phyloP scores from a whole-genome alignment of 306 rosid genomes.

The Ceratonia siliqua region DNA sequence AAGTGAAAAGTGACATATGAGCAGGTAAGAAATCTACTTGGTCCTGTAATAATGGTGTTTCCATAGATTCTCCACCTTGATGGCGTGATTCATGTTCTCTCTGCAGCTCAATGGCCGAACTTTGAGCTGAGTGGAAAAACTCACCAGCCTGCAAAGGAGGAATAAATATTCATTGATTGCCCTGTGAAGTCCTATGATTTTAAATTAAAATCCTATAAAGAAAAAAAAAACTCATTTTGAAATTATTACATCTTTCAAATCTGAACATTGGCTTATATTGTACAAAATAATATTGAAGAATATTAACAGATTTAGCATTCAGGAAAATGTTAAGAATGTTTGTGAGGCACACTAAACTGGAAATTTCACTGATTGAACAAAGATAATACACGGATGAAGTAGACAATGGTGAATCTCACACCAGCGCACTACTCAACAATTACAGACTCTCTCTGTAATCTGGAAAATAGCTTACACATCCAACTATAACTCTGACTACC shows the following conservation, averaged over 20 bases:
- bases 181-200: constrained; percentile 13
- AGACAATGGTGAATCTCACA: no score
- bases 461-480: no score
- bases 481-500: no score
- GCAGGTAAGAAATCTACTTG: constrained; percentile 53
- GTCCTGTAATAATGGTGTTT: constrained; percentile 64
- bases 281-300: not conserved
- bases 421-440: no score
- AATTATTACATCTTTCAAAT: constrained; percentile 16
- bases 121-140: constrained; percentile 68
- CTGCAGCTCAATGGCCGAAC: constrained; percentile 62
- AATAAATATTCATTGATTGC: constrained; percentile 22
- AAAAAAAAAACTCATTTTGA: constrained; percentile 11
- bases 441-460: no score
- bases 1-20: constrained; percentile 20
- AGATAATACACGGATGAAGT: no score
- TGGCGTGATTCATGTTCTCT: constrained; percentile 62
- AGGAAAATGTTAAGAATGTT: not conserved
- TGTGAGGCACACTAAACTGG: no score
- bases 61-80: constrained; percentile 60
- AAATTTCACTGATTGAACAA: no score
- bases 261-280: not conserved
- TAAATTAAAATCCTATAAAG: constrained; percentile 14
- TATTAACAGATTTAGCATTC: not conserved
- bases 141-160: constrained; percentile 69